A percentile compares a stretch with the other conserved stretches of the same genome.
Conservation (phyloP, 768 basidiomycete genomes). For the Postia placenta region DNA sequence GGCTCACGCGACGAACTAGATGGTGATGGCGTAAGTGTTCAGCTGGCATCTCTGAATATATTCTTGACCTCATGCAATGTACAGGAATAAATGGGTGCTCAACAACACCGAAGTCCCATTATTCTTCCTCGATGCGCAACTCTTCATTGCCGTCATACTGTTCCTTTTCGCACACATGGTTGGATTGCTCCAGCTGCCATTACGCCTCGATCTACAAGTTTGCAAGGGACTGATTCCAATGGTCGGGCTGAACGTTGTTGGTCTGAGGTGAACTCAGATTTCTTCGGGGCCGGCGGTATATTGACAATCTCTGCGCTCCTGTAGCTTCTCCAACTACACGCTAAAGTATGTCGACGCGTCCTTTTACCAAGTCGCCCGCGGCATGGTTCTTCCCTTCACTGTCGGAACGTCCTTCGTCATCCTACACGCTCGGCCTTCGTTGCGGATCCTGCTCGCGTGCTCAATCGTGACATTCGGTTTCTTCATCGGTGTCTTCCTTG, state of each 20-base stretch:
- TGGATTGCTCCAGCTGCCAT: conserved; percentile 61
- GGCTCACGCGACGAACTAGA: conserved; percentile 43
- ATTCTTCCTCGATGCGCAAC: conserved; percentile 82
- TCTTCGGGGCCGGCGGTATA: too few relatives aligned
- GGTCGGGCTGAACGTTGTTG: conserved; percentile 72
- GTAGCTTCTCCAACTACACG: conserved; percentile 83
- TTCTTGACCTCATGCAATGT: conserved; percentile 1
- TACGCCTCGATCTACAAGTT: conserved; percentile 57
- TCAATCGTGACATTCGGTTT: conserved; percentile 86
- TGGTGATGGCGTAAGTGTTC: conserved; percentile 78
- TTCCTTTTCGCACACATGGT: conserved; percentile 58
- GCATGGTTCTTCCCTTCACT: conserved; percentile 90
- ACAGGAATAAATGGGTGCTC: conserved; percentile 89
- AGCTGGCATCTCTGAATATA: background rate
- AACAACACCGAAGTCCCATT: conserved; percentile 68
- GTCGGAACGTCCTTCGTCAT: conserved; percentile 80
- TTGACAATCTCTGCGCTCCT: too few relatives aligned
- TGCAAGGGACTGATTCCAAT: conserved; percentile 73
- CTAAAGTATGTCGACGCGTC: conserved; percentile 93
- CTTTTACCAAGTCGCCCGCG: conserved; percentile 93
- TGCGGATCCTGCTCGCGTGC: conserved; percentile 70
- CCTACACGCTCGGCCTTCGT: conserved; percentile 70
- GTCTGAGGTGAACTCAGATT: conserved; percentile 55
- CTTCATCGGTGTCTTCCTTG: conserved; percentile 82
- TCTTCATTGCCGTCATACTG: conserved; percentile 72